Percentiles rank a stretch among this genome's conserved stretches.
phyloP scores from a whole-genome alignment of 2,329 filamentous ascomycete genomes.

The Nemania sp. region DNA sequence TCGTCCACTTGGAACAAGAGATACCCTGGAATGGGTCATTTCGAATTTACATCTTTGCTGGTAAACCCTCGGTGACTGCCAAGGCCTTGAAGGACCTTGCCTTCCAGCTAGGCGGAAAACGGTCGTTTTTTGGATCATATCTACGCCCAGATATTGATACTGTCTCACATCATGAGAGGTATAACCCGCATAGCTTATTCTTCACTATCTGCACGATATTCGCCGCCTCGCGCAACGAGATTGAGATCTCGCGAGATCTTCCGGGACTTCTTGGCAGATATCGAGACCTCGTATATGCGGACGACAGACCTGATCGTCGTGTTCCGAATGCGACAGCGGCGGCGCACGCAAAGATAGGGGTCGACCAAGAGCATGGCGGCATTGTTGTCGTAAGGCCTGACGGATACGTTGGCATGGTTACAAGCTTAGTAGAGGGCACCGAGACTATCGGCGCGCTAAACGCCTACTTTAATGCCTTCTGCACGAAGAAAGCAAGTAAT shows the following conservation, averaged over 20 bases:
- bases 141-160: slow-evolving; percentile 61
- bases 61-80: slow-evolving; percentile 61
- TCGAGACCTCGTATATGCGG: slow-evolving; percentile 81
- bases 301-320: slow-evolving; percentile 74
- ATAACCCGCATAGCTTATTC: slow-evolving; percentile 84
- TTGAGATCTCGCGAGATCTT: slow-evolving; percentile 73
- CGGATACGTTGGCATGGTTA: slow-evolving; percentile 80
- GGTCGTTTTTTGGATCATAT: slow-evolving; percentile 74
- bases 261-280: slow-evolving; percentile 75
- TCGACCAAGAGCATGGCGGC: slow-evolving; percentile 72
- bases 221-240: slow-evolving; percentile 64
- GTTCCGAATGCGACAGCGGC: slow-evolving; percentile 71
- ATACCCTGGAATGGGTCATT: slow-evolving; percentile 87
- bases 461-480: slow-evolving; percentile 77
- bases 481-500: slow-evolving; percentile 60
- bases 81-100: slow-evolving; percentile 72
- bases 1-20: slow-evolving; percentile 88
- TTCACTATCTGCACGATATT: slow-evolving; percentile 80
- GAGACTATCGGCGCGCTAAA: slow-evolving; percentile 83
- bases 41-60: slow-evolving; percentile 85
- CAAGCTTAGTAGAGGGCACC: slow-evolving; percentile 71
- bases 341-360: slow-evolving; percentile 85
- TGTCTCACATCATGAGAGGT: slow-evolving; percentile 75
- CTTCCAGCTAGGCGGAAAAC: slow-evolving; percentile 62
- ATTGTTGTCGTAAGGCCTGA: slow-evolving; percentile 85